Evolutionary conservation across 306 rosid species (phyloP).

Genomic region (Neltuma alba): DNA sequence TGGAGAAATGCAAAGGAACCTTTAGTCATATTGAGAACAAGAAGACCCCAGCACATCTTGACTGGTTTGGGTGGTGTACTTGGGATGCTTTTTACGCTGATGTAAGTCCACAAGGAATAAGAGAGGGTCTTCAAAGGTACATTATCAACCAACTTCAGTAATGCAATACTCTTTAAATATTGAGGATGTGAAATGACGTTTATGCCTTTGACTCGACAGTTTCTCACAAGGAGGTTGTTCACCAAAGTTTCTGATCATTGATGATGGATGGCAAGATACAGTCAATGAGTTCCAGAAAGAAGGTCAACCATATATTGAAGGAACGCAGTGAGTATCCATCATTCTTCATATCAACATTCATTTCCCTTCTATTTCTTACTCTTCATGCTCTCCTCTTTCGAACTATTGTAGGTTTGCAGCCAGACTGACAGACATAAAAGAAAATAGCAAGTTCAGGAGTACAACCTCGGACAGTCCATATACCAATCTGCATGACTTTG

Average conservation of each 20-base stretch:
- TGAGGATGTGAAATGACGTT: neutral
- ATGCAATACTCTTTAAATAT: neutral
- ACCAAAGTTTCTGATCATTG: constrained; percentile 68
- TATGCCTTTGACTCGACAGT: constrained; percentile 34
- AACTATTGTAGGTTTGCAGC: constrained; percentile 55
- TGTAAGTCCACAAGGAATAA: constrained; percentile 66
- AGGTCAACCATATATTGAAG: constrained; percentile 56
- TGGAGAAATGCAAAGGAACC: constrained; percentile 66
- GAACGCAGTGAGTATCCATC: constrained; percentile 58
- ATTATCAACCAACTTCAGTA: constrained; percentile 22
- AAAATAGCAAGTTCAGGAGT: constrained; percentile 63
- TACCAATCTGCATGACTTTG: constrained; percentile 51
- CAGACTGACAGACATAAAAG: constrained; percentile 62
- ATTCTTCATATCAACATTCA: neutral
- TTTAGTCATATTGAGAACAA: constrained; percentile 62
- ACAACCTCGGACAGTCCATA: constrained; percentile 39
- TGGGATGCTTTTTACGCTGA: constrained; percentile 77
- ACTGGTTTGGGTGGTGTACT: constrained; percentile 93
- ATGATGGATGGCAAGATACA: constrained; percentile 79
- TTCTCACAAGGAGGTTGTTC: constrained; percentile 60
- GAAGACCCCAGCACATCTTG: constrained; percentile 60
- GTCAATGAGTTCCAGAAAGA: constrained; percentile 54
- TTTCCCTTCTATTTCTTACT: constrained; percentile 29
- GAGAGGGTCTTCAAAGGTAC: constrained; percentile 67
- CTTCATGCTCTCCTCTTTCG: constrained; percentile 16